These are phyloP conservation scores for Chlorophyllum brunneum DNA, from an alignment of 768 basidiomycete genomes.

Conservation along the genomic window DNA sequence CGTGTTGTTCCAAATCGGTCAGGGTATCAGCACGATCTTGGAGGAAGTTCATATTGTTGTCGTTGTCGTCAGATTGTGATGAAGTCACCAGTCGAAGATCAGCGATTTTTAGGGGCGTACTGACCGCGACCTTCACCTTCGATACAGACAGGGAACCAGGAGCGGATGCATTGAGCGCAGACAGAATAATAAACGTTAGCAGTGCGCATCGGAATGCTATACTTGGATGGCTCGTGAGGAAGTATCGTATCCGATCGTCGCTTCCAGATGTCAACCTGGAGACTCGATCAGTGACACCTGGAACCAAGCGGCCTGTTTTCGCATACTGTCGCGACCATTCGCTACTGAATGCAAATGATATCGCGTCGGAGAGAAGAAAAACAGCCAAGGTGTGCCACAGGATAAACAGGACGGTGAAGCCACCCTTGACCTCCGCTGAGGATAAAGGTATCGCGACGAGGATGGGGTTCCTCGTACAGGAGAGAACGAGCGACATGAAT, in stretches of 20 bases:
- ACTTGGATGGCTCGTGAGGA: background rate
- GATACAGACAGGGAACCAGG: background rate
- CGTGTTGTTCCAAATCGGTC: background rate
- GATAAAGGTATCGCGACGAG: background rate
- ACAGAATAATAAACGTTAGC: background rate
- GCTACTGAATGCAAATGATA: background rate
- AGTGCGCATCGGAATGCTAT: background rate
- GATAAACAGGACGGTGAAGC: background rate
- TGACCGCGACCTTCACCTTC: background rate
- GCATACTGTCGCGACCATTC: background rate
- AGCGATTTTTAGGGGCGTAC: background rate
- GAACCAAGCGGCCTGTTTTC: background rate
- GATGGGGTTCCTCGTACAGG: background rate
- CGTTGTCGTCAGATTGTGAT: background rate
- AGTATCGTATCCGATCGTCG: background rate
- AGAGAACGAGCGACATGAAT: background rate
- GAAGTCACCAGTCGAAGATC: background rate
- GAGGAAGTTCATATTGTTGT: background rate
- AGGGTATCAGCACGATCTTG: background rate
- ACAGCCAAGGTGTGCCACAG: slow-evolving; percentile 1
- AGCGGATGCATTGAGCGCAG: background rate
- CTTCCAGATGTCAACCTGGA: background rate
- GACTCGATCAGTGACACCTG: background rate
- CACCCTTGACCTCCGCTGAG: background rate
- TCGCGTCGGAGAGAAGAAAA: background rate